Base-by-base conservation (phyloP, 495 filamentous ascomycete species). In the Trichoderma gamsii region DNA sequence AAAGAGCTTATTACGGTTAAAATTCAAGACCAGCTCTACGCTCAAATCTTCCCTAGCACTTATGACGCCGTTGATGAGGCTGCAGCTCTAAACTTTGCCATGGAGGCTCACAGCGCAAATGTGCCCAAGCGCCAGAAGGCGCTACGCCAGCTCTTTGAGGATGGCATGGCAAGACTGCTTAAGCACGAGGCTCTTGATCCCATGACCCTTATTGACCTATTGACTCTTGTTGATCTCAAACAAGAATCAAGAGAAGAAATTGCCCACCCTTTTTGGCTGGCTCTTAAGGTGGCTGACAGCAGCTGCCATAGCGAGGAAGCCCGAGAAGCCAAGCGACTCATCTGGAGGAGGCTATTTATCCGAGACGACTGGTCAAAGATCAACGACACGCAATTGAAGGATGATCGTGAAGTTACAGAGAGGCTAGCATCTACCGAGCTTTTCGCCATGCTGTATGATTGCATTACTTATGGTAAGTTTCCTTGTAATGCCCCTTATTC, bases 321-420 rank as follows among this genome's bases (percentile, higher is more conserved):
- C 43, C 75, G 81, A 49, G 80, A 87, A 63, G 77, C 87, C 52
- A 85, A 89, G 71, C 87, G 86, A 44, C 81, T 94, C 35, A 89
- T 96, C 67, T 97, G 93, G 92, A 87, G 92, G 70, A 86, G 93
- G 46, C 91, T 90, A 72, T 87, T 88, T 69, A 83, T 92, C 66
- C 84, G 85, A 61, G 91, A 96, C 72, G 85, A 96, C 73, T 97
- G 92, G 90, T 81, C 81, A 63, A 76, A 71, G 32, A 78, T 89
- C 70, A 86, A 86, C 71, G 77, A 81, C 65, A 84, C 83, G n/a
- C 79, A 81, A 64, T 71, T 81, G 59, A 83, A 85, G 70, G 77
- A 79, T 29, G 86, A 86, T 66, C 70, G 71, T 16, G 76, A 84
- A 64, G 74, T 85, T 18, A 72, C 79, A 18, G 73, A 76, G 23